Conservation (phyloP, 371 early-diverging fungal genomes). For the Zychaea mexicana region DNA sequence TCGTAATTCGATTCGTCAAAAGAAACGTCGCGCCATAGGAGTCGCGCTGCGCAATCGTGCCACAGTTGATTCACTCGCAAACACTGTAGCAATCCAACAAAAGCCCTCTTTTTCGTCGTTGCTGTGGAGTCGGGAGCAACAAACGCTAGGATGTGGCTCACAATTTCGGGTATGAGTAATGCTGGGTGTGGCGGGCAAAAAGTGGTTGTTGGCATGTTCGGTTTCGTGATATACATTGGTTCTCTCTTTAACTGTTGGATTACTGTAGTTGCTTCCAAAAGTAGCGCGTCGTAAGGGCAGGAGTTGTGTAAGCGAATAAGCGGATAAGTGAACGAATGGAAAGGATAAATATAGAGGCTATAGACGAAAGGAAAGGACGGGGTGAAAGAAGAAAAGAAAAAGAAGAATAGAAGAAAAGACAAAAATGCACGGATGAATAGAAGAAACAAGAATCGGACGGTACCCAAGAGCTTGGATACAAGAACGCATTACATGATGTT, state of each 20-base stretch:
- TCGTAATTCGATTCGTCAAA: constrained; percentile 28
- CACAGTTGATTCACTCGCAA: constrained; percentile 31
- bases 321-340: neutral
- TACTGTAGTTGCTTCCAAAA: no score
- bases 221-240: neutral
- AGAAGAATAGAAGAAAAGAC: neutral
- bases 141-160: constrained; percentile 29
- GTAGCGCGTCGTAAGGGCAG: no score
- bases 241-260: neutral
- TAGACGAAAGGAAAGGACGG: neutral
- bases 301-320: no score
- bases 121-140: neutral
- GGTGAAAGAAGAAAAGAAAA: constrained; percentile 1
- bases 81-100: neutral
- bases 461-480: neutral
- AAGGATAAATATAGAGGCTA: no score
- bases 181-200: constrained; percentile 21
- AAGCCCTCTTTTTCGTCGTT: neutral
- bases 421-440: neutral
- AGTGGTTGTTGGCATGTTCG: neutral
- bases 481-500: no score
- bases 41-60: constrained; percentile 40
- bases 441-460: constrained; percentile 2
- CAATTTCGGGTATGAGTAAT: constrained; percentile 39
- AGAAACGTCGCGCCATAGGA: constrained; percentile 33